phyloP scores from a whole-genome alignment of 768 basidiomycete genomes.

The Boletus rubropictus region DNA sequence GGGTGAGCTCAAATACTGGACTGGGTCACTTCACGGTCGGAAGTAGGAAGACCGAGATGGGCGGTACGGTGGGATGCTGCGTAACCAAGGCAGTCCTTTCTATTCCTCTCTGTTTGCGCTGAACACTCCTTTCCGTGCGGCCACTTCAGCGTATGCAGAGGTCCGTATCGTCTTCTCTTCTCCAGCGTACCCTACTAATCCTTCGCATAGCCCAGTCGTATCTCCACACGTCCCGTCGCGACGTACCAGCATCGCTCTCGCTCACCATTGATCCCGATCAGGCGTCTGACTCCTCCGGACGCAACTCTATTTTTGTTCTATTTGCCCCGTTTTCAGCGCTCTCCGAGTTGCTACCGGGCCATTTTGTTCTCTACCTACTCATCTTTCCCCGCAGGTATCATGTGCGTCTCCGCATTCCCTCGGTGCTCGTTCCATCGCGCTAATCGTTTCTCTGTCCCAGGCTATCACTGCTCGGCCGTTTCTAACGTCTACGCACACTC shows the following conservation, averaged over 20 bases:
- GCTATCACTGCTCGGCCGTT: slow-evolving; percentile 12
- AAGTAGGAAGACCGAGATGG: too few species aligned
- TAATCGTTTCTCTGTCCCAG: slow-evolving; percentile 5
- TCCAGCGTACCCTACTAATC: slow-evolving; percentile 11
- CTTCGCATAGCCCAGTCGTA: background rate
- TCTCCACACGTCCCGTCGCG: background rate
- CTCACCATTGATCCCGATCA: slow-evolving; percentile 15
- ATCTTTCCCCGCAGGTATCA: slow-evolving; percentile 10
- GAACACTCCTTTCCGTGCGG: too few species aligned
- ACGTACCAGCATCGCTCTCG: background rate
- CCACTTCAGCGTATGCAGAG: slow-evolving; percentile 15
- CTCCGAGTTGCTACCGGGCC: background rate
- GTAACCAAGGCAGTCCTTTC: too few species aligned
- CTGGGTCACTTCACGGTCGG: too few species aligned
- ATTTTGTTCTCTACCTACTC: background rate
- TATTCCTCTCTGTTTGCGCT: too few species aligned
- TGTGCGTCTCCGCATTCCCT: slow-evolving; percentile 15
- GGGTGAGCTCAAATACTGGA: background rate
- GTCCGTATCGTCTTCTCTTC: background rate
- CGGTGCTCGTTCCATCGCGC: background rate
- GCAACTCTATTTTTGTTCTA: slow-evolving; percentile 21
- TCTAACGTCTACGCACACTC: slow-evolving; percentile 12
- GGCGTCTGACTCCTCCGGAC: slow-evolving; percentile 2
- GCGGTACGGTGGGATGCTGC: too few species aligned
- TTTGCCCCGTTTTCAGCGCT: slow-evolving; percentile 13